Evolutionary conservation across 2,329 filamentous ascomycete genomes (phyloP).

Genomic region (Akanthomyces lecanii): DNA sequence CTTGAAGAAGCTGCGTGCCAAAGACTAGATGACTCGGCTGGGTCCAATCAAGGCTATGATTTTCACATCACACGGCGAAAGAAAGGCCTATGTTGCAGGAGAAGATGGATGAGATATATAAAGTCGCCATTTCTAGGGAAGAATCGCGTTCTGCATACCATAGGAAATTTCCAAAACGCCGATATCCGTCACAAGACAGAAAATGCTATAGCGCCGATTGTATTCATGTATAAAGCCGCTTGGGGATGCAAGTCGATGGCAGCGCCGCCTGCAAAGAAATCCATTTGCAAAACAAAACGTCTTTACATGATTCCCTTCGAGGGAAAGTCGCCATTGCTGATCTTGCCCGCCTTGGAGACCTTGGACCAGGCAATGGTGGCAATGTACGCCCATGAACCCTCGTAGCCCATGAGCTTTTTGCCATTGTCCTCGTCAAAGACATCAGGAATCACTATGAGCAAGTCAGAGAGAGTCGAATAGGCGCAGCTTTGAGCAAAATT

Average conservation of each 20-base stretch:
- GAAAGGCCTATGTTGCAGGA: too few relatives aligned
- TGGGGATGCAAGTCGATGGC: background rate
- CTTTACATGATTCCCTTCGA: conserved; percentile 42
- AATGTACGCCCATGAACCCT: conserved; percentile 78
- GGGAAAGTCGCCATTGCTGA: conserved; percentile 72
- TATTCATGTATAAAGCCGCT: too few relatives aligned
- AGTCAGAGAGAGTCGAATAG: background rate
- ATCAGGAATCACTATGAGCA: conserved; percentile 64
- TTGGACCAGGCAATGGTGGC: conserved; percentile 73
- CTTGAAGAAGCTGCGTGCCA: too few relatives aligned
- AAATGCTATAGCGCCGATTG: too few relatives aligned
- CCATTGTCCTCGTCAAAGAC: conserved; percentile 64
- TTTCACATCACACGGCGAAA: too few relatives aligned
- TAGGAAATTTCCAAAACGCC: too few relatives aligned
- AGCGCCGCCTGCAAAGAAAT: background rate
- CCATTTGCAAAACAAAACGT: background rate
- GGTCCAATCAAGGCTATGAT: too few relatives aligned
- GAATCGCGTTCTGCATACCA: too few relatives aligned
- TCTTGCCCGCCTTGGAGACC: conserved; percentile 59
- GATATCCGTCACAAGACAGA: too few relatives aligned
- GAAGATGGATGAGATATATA: too few relatives aligned
- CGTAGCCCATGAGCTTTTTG: conserved; percentile 66
- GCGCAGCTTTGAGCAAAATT: background rate
- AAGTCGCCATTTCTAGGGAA: too few relatives aligned
- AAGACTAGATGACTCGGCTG: too few relatives aligned